phyloP scores from a whole-genome alignment of 1,284 basidiomycete genomes.

The Cronartium quercuum region DNA sequence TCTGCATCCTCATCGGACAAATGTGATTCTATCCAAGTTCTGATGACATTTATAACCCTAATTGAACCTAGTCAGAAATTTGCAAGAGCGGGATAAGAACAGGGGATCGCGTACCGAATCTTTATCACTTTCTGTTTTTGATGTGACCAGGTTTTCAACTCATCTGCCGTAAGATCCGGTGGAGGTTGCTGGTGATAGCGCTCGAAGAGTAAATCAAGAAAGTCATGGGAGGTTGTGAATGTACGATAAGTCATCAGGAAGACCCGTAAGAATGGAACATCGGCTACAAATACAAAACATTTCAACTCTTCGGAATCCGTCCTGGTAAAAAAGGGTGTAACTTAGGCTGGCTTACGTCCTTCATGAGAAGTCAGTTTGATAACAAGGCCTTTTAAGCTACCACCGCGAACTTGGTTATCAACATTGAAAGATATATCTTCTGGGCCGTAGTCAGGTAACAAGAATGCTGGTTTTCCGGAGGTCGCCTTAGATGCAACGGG shows the following conservation, averaged over 20 bases:
- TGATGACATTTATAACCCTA: slow-evolving; percentile 51
- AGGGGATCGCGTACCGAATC: slow-evolving; percentile 61
- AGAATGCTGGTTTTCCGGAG: slow-evolving; percentile 45
- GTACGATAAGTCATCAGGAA: slow-evolving; percentile 97
- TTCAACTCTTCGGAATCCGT: background rate
- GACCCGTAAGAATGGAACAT: slow-evolving; percentile 76
- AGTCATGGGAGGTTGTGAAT: slow-evolving; percentile 76
- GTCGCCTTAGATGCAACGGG: background rate
- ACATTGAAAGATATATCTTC: slow-evolving; percentile 47
- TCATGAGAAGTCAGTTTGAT: slow-evolving; percentile 37
- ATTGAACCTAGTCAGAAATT: slow-evolving; percentile 60
- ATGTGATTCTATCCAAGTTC: slow-evolving; percentile 51
- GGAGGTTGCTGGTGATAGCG: slow-evolving; percentile 79
- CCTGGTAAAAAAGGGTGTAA: background rate
- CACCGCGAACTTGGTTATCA: slow-evolving; percentile 48
- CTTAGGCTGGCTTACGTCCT: slow-evolving; percentile 6
- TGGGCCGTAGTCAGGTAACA: slow-evolving; percentile 46
- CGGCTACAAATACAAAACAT: slow-evolving; percentile 51
- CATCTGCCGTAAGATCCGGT: slow-evolving; percentile 59
- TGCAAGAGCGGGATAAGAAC: slow-evolving; percentile 72
- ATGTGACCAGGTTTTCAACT: slow-evolving; percentile 74
- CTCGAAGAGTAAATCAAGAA: slow-evolving; percentile 76
- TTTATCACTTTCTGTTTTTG: slow-evolving; percentile 84
- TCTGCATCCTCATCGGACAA: slow-evolving; percentile 50
- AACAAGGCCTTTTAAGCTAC: slow-evolving; percentile 45